phyloP scores from a whole-genome alignment of 352 stramenopile genomes.

The Globisporangium solare region DNA sequence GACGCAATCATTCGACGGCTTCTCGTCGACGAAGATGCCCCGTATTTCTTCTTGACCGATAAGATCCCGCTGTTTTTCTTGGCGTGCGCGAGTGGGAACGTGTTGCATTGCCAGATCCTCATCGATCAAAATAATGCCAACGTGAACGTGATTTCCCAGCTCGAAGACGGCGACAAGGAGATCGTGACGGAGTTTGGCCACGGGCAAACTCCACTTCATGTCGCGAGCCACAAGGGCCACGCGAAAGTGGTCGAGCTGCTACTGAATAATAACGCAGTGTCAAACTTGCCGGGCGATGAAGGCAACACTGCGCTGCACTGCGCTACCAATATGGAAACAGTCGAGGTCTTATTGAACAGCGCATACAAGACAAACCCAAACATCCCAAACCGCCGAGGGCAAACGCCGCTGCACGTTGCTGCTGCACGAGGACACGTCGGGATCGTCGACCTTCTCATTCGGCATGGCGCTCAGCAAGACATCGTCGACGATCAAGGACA shows the following conservation, averaged over 20 bases:
- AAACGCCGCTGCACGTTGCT: conserved; percentile 72
- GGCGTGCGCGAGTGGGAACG: conserved; percentile 59
- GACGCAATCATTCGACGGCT: conserved; percentile 69
- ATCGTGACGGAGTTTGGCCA: conserved; percentile 67
- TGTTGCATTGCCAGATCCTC: conserved; percentile 71
- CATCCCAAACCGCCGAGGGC: conserved; percentile 70
- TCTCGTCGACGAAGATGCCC: conserved; percentile 60
- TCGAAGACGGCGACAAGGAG: conserved; percentile 77
- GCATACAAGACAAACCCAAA: conserved; percentile 72
- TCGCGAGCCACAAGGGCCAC: conserved; percentile 72
- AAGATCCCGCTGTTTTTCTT: conserved; percentile 77
- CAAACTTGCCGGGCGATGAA: conserved; percentile 74
- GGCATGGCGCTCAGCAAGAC: conserved; percentile 61
- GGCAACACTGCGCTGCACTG: conserved; percentile 79
- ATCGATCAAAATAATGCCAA: conserved; percentile 48
- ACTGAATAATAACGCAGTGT: conserved; percentile 56
- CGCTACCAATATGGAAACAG: conserved; percentile 60
- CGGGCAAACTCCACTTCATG: conserved; percentile 68
- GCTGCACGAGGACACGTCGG: conserved; percentile 64
- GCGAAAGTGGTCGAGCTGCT: conserved; percentile 55
- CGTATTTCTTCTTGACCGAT: conserved; percentile 72
- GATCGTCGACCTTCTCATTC: conserved; percentile 72
- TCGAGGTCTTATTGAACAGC: conserved; percentile 51
- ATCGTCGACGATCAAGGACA: conserved; percentile 82
- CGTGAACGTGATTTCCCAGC: conserved; percentile 74